Evolutionary conservation across 176 grass and related monocot species (phyloP).

Genomic region (Dactylis glomerata): DNA sequence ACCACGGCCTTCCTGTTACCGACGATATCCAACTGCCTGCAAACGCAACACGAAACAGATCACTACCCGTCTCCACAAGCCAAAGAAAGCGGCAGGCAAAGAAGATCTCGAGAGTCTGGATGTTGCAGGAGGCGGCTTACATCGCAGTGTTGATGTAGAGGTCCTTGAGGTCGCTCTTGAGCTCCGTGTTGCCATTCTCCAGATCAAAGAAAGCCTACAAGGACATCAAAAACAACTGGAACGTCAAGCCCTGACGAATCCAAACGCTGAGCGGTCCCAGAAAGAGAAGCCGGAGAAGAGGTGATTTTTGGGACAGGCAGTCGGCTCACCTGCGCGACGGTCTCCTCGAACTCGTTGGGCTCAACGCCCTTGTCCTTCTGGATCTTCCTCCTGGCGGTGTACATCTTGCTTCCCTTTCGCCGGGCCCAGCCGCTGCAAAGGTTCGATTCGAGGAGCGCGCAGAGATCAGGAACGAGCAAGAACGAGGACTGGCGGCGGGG

Average conservation of each 20-base stretch:
- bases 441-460: not conserved
- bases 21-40: conserved; percentile 73
- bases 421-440: conserved; percentile 13
- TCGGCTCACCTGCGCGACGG: conserved; percentile 77
- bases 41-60: not conserved
- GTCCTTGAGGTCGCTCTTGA: conserved; percentile 94
- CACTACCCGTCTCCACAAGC: not conserved
- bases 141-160: conserved; percentile 81
- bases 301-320: too few relatives aligned
- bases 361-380: conserved; percentile 96
- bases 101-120: not conserved
- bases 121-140: conserved; percentile 16
- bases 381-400: conserved; percentile 94
- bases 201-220: conserved; percentile 89
- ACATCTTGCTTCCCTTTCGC: conserved; percentile 65
- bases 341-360: conserved; percentile 84
- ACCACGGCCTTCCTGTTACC: conserved; percentile 87
- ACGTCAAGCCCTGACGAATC: not conserved
- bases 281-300: not conserved
- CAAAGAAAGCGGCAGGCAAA: not conserved
- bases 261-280: not conserved
- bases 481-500: not conserved
- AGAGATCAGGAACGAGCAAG: conserved; percentile 8
- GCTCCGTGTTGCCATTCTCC: conserved; percentile 83
- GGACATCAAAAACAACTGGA: not conserved